Evolutionary conservation across 2,329 filamentous ascomycete genomes (phyloP), one percentile per base, ranked within the genome.

Genomic region (Karstenula rhodostoma): DNA sequence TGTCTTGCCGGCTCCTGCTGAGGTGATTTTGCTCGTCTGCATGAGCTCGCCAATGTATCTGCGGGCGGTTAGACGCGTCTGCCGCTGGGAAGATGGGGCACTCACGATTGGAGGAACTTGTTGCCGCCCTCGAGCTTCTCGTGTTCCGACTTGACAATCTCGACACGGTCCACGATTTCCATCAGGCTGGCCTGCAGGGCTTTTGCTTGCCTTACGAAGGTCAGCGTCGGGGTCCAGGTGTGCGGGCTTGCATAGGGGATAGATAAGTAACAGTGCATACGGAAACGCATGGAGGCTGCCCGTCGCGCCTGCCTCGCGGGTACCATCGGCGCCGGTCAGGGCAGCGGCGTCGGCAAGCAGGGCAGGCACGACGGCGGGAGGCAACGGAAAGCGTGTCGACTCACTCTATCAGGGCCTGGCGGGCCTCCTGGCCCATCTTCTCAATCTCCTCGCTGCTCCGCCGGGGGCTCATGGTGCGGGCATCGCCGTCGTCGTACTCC

Each of bases 11-110:
- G 83, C 82, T 57, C 81, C 81, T 37, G 83, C 79, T 3, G 82
- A 81, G n/a, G 81, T 84, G 71, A 88, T 83, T 73, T 88, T 87
- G 69, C 83, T 85, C 68, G 86, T 88, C 71, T 92, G 92, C 87
- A 97, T 98, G 57, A 98, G 85, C 74, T 97, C 94, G 66, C 94
- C 94, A 72, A 98, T 98, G 77, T 98, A 98, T 78, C 97, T 97
- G 61, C 7, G 1, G 8, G 23, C 3, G 22, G 60, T 71, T 67
- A 77, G 70, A 37, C 33, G 13, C 8, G 42, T 15, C 12, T 19
- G 40, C 48, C 6, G 23, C 51, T 8, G 17, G 43, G 15, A 6
- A 23, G n/a, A 44, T 17, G 5, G 25, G n/a, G 15, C 17, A 80
- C 81, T 57, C 73, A 84, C 82, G 82, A 84, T 79, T 98, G 94